Percentiles rank a stretch among this genome's conserved stretches.
Evolutionary conservation across 2,329 filamentous ascomycete genomes (phyloP).

Genomic region (Escovopsis weberi): DNA sequence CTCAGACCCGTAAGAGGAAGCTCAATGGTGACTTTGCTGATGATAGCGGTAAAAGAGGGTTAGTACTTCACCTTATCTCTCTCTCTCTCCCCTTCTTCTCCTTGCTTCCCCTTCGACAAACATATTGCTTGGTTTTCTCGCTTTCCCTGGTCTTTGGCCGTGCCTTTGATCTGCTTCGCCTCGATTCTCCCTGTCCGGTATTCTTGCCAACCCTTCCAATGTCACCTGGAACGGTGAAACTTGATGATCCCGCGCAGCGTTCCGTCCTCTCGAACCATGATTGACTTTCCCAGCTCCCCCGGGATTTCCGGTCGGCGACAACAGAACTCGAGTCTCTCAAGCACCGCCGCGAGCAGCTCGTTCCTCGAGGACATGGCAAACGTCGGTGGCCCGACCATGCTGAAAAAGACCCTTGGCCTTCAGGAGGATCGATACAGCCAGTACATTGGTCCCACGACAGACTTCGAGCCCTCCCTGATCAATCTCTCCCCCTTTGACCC

Average conservation of each 20-base stretch:
- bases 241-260: slow-evolving; percentile 17
- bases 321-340: slow-evolving; percentile 44
- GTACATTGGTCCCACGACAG: slow-evolving; percentile 70
- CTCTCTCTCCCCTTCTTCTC: background rate
- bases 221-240: slow-evolving; percentile 1
- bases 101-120: background rate
- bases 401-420: slow-evolving; percentile 58
- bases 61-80: slow-evolving; percentile 20
- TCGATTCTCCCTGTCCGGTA: background rate
- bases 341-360: slow-evolving; percentile 45
- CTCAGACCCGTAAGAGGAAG: slow-evolving; percentile 68
- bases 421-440: slow-evolving; percentile 68
- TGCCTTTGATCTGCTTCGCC: background rate
- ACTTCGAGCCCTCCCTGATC: slow-evolving; percentile 73
- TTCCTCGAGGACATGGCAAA: slow-evolving; percentile 58
- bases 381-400: slow-evolving; percentile 48
- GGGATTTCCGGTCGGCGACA: slow-evolving; percentile 36
- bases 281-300: slow-evolving; percentile 38
- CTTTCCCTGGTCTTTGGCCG: background rate
- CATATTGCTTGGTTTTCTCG: slow-evolving; percentile 1
- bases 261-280: slow-evolving; percentile 23
- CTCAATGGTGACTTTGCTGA: slow-evolving; percentile 48
- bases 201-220: background rate
- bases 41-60: slow-evolving; percentile 58
- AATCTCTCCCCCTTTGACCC: slow-evolving; percentile 68